Percentiles rank a stretch among this genome's conserved stretches.
Evolutionary conservation across 1,139 yeast genomes (phyloP).

Genomic region (Pichia sp.): DNA sequence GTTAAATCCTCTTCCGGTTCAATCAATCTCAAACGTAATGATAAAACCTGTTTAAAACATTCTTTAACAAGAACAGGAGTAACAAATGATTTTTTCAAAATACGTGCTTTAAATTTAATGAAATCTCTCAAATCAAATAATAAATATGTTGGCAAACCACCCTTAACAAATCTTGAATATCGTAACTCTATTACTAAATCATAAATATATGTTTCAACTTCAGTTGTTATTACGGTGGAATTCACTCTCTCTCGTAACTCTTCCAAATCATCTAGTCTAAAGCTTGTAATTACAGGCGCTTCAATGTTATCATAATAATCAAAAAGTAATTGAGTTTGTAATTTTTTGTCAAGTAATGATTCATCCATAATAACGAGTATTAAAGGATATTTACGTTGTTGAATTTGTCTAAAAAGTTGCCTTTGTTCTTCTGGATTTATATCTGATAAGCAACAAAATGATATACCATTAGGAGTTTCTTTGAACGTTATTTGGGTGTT

Average conservation of each 20-base stretch:
- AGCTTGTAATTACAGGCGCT: neutral
- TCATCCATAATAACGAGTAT: constrained; percentile 4
- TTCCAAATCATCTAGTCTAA: neutral
- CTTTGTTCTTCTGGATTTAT: constrained; percentile 4
- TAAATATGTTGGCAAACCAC: constrained; percentile 44
- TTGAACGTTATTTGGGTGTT: neutral
- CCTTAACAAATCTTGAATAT: constrained; percentile 42
- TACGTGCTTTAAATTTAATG: constrained; percentile 35
- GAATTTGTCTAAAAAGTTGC: neutral
- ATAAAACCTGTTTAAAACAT: constrained; percentile 42
- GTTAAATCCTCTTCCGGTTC: constrained; percentile 43
- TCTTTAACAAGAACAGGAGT: constrained; percentile 45
- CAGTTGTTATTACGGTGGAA: constrained; percentile 32
- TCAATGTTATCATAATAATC: constrained; percentile 4
- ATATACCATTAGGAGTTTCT: constrained; percentile 4
- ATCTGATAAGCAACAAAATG: constrained; percentile 1
- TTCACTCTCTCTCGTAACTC: constrained; percentile 2
- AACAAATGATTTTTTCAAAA: constrained; percentile 37
- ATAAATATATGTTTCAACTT: constrained; percentile 46
- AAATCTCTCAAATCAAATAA: constrained; percentile 38
- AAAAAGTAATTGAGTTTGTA: constrained; percentile 4
- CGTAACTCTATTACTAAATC: constrained; percentile 46
- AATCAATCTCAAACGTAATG: constrained; percentile 36
- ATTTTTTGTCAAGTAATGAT: constrained; percentile 2
- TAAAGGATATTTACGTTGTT: constrained; percentile 7